These are phyloP conservation scores for Rutstroemia sp. DNA, from an alignment of 2,329 filamentous ascomycete genomes.

Conservation along the genomic window DNA sequence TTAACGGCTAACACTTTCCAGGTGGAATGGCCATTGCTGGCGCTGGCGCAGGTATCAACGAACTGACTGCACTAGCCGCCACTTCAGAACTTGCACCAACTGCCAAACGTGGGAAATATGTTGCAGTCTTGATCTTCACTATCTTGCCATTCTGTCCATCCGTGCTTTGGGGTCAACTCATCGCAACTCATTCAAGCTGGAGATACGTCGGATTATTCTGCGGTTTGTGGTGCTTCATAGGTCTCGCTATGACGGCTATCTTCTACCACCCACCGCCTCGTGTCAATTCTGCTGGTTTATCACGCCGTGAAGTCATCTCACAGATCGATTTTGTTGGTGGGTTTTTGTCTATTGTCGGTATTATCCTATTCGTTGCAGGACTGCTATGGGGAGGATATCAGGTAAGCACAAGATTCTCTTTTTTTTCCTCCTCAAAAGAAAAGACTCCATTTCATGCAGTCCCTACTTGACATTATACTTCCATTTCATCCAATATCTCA, in stretches of 20 bases:
- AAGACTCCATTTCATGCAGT: neutral
- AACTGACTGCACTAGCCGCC: slow-evolving; percentile 60
- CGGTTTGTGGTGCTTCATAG: slow-evolving; percentile 43
- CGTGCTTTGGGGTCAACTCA: slow-evolving; percentile 52
- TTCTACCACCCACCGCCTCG: slow-evolving; percentile 48
- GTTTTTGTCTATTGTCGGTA: slow-evolving; percentile 40
- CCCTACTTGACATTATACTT: neutral
- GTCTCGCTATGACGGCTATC: slow-evolving; percentile 41
- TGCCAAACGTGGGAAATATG: slow-evolving; percentile 53
- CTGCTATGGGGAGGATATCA: slow-evolving; percentile 49
- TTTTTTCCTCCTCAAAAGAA: neutral
- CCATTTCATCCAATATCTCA: neutral
- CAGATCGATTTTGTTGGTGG: slow-evolving; percentile 46
- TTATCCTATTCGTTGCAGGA: slow-evolving; percentile 44
- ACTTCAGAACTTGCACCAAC: slow-evolving; percentile 62
- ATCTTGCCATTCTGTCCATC: slow-evolving; percentile 56
- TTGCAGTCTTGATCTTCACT: slow-evolving; percentile 51
- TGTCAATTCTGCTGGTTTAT: slow-evolving; percentile 34
- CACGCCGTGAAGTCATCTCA: slow-evolving; percentile 32
- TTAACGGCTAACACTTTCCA: slow-evolving; percentile 19
- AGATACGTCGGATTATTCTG: slow-evolving; percentile 47
- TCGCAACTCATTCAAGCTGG: slow-evolving; percentile 41
- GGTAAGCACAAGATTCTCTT: slow-evolving; percentile 9
- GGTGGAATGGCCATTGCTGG: slow-evolving; percentile 49
- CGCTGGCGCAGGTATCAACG: slow-evolving; percentile 58